Evolutionary conservation across 176 grass and related monocot species (phyloP), one percentile per base, ranked within the genome.

Genomic region (Miscanthus lutarioriparius): DNA sequence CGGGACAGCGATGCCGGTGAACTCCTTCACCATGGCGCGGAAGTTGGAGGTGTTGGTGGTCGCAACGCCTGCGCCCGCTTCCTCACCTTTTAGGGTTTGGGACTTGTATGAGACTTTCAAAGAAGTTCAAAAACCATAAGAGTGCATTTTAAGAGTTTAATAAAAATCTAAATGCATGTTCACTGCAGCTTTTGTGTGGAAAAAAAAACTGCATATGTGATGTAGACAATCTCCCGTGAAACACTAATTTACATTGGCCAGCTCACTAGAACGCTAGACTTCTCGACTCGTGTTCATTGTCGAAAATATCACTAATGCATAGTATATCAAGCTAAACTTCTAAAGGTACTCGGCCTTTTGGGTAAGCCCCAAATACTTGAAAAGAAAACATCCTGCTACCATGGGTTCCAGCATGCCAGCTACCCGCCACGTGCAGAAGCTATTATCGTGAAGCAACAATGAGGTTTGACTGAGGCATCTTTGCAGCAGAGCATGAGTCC

Each of bases 21-120:
- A 96, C 93, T 99, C 93, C 80, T 99, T 93, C 67, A 99, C 96
- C 96, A 99, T 96, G 87, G 93, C 91, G 67, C 93, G 96, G 80
- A 99, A 99, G 83, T 96, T 99, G 59, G 96, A 96, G 28, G 91
- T 92, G 87, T 99, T 90, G 10, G 93, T 99, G 75, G 84, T 91
- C 83, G 88, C 64, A 88, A 88, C 64, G 92, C 64, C 1, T 4
- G 33, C 0, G 33, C 33, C 33, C 33, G 33, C 33, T 35, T 35
- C 33, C 33, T 35, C 33, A 35, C 33, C 3, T 35, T 35, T 35
- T 35, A 35, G 33, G 33, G 33, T 35, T 35, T 35, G 33, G 3
- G 33, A 35, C 33, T 4, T 35, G 33, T 35, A 35, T 3, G 3
- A 35, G 33, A 35, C 33, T 35, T 35, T 35, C 33, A 35, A 35